Evolutionary conservation across 176 grass and related monocot species (phyloP).

Genomic region (Saccharum spontaneum): DNA sequence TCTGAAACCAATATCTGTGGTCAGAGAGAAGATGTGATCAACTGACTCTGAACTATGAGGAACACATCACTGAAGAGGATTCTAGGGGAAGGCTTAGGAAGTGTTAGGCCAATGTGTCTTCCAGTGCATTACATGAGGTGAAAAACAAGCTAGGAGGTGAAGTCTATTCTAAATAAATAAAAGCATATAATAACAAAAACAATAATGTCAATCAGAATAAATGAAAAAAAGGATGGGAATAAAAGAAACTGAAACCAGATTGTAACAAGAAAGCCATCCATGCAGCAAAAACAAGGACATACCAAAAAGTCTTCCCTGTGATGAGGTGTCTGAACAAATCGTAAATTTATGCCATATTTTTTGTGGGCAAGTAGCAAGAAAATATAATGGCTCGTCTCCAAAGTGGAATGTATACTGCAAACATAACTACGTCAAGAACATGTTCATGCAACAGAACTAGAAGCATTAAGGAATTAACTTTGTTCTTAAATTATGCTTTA

Average conservation of each 20-base stretch:
- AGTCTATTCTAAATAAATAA: conserved; percentile 55
- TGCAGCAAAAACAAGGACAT: conserved; percentile 10
- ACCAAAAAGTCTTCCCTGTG: not conserved
- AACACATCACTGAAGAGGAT: conserved; percentile 64
- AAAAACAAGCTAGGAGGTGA: conserved; percentile 52
- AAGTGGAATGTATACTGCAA: not conserved
- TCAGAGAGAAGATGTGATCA: conserved; percentile 41
- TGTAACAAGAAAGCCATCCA: conserved; percentile 2
- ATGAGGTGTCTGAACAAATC: not conserved
- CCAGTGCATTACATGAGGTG: conserved; percentile 77
- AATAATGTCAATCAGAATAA: conserved; percentile 9
- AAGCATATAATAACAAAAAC: not conserved
- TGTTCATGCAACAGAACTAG: conserved; percentile 13
- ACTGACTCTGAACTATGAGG: conserved; percentile 36
- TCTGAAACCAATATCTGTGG: conserved; percentile 71
- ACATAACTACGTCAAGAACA: not conserved
- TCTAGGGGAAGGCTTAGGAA: conserved; percentile 63
- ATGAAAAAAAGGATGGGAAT: not conserved
- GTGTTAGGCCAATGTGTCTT: conserved; percentile 81
- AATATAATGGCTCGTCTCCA: not conserved
- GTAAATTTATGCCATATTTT: conserved; percentile 2
- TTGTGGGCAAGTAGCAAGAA: not conserved
- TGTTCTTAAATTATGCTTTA: conserved; percentile 61
- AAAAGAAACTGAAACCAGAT: not conserved
- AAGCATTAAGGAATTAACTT: conserved; percentile 48